Evolutionary conservation across 2,329 filamentous ascomycete species (phyloP).

Genomic region (Penicillium sp.): DNA sequence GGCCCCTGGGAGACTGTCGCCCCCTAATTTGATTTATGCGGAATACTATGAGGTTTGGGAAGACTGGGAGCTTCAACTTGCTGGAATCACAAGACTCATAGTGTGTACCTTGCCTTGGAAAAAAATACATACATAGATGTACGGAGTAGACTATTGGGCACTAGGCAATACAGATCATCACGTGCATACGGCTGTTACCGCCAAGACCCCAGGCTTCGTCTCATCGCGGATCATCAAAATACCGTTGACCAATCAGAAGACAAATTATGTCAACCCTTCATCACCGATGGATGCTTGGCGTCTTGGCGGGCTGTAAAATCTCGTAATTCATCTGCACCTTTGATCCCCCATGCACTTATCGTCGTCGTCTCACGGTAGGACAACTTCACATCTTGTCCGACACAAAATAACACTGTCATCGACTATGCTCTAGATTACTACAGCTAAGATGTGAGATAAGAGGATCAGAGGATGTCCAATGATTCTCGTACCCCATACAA

Average conservation of each 20-base stretch:
- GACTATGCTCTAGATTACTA: not conserved
- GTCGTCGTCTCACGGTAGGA: not conserved
- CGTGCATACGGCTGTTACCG: constrained; percentile 11
- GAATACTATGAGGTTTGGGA: no score
- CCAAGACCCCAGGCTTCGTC: constrained; percentile 17
- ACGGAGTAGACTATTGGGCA: not conserved
- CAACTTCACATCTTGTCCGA: constrained; percentile 5
- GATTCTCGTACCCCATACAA: constrained; percentile 2
- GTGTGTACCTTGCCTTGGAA: not conserved
- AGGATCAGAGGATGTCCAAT: not conserved
- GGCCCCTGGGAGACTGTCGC: not conserved
- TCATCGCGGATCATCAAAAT: constrained; percentile 10
- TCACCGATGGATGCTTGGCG: constrained; percentile 18
- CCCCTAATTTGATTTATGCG: not conserved
- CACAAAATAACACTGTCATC: not conserved
- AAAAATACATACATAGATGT: not conserved
- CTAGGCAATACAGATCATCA: constrained; percentile 6
- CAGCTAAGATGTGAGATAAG: not conserved
- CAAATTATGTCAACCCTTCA: not conserved
- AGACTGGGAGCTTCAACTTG: not conserved
- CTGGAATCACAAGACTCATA: not conserved
- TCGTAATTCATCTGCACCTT: constrained; percentile 12
- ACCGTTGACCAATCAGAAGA: constrained; percentile 13
- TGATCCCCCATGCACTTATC: constrained; percentile 11
- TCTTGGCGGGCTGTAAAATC: constrained; percentile 26